A percentile compares a stretch with the other conserved stretches of the same genome.
These are phyloP conservation scores for Melanomma pulvis-pyrius DNA, from an alignment of 495 filamentous ascomycete genomes.

Conservation along the genomic window DNA sequence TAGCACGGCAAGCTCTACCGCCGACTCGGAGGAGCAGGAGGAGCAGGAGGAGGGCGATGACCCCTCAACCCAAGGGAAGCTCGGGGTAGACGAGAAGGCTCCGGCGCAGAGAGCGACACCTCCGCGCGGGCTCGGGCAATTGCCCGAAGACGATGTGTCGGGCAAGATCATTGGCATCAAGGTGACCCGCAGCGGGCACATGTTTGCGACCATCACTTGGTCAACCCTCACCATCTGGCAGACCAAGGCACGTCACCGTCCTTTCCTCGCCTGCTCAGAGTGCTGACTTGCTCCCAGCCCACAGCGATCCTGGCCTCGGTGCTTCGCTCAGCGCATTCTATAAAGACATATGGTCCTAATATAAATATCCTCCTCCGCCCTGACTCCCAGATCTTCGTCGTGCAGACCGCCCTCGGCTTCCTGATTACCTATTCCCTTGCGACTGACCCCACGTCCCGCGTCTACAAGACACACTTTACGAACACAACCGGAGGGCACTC, in stretches of 20 bases:
- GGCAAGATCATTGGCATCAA: constrained; percentile 67
- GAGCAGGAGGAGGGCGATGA: constrained; percentile 6
- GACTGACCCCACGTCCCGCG: constrained; percentile 76
- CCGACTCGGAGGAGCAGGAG: constrained; percentile 3
- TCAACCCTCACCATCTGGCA: constrained; percentile 91
- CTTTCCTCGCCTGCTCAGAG: background rate
- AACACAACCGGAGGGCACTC: constrained; percentile 66
- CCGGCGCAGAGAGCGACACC: background rate
- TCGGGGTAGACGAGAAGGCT: background rate
- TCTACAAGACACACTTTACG: constrained; percentile 81
- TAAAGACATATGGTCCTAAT: constrained; percentile 84
- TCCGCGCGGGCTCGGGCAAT: background rate
- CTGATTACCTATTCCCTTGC: constrained; percentile 93
- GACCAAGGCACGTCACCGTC: constrained; percentile 69
- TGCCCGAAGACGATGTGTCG: constrained; percentile 31
- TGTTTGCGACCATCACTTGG: constrained; percentile 86
- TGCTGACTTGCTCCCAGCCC: constrained; percentile 59
- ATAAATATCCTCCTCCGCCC: constrained; percentile 83
- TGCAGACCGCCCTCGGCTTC: constrained; percentile 86
- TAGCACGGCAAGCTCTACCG: background rate
- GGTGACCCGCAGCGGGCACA: constrained; percentile 76
- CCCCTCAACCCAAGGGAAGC: background rate
- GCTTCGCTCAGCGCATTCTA: constrained; percentile 73
- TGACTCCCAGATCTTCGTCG: constrained; percentile 85
- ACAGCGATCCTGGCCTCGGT: constrained; percentile 85